These are phyloP conservation scores for Microbotryum scabiosae DNA, from an alignment of 1,284 basidiomycete genomes.

Conservation along the genomic window DNA sequence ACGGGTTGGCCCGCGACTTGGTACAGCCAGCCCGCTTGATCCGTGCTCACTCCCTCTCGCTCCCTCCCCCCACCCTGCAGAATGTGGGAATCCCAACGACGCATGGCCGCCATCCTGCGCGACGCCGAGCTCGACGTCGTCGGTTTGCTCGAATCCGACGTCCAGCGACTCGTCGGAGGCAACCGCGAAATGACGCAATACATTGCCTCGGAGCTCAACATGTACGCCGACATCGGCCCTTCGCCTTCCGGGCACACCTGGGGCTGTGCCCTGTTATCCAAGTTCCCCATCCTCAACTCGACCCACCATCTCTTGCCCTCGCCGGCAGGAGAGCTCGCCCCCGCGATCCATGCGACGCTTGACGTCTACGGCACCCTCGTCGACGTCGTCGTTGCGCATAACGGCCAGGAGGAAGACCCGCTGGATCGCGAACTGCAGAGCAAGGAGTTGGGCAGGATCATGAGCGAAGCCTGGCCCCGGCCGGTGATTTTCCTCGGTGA, in stretches of 20 bases:
- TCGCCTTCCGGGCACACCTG: slow-evolving; percentile 53
- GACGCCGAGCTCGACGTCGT: slow-evolving; percentile 39
- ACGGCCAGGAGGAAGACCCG: slow-evolving; percentile 88
- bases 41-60: background rate
- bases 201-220: slow-evolving; percentile 35
- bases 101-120: slow-evolving; percentile 62
- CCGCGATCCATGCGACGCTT: slow-evolving; percentile 80
- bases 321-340: slow-evolving; percentile 77
- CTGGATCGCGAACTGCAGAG: slow-evolving; percentile 83
- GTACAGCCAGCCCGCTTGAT: background rate
- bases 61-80: background rate
- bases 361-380: slow-evolving; percentile 73
- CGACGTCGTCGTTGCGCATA: slow-evolving; percentile 78
- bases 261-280: slow-evolving; percentile 75
- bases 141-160: slow-evolving; percentile 73
- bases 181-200: slow-evolving; percentile 63
- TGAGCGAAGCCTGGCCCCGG: slow-evolving; percentile 60
- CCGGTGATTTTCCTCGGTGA: slow-evolving; percentile 74
- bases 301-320: slow-evolving; percentile 85
- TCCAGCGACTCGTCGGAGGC: slow-evolving; percentile 75
- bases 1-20: background rate
- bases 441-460: slow-evolving; percentile 68
- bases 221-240: slow-evolving; percentile 42
- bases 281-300: slow-evolving; percentile 86
- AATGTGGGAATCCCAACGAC: slow-evolving; percentile 67